Conservation (phyloP, 2,329 filamentous ascomycete genomes). For the Ophiostoma fasciatum region DNA sequence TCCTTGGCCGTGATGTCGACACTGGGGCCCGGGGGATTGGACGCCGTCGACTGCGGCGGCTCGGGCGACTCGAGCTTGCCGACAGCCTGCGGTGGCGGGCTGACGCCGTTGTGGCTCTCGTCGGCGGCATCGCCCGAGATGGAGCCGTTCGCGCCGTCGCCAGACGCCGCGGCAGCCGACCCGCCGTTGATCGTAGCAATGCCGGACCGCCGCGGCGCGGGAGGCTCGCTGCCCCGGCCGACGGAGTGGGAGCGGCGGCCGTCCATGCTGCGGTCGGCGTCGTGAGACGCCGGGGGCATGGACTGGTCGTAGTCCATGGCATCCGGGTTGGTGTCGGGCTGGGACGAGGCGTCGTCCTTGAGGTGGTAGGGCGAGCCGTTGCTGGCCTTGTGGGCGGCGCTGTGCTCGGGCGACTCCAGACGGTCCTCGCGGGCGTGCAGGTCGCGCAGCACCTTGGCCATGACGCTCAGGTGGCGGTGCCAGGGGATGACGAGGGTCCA, state of each 20-base stretch:
- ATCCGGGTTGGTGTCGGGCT: conserved; percentile 39
- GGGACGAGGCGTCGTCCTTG: conserved; percentile 41
- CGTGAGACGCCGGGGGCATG: conserved; percentile 20
- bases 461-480: conserved; percentile 44
- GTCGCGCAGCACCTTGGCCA: conserved; percentile 45
- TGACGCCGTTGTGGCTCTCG: no score
- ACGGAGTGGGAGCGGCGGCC: no score
- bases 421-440: conserved; percentile 25
- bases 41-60: conserved; percentile 15
- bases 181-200: conserved; percentile 45
- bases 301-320: conserved; percentile 43
- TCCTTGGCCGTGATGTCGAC: conserved; percentile 44
- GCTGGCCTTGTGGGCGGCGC: conserved; percentile 13
- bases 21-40: conserved; percentile 13
- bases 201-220: conserved; percentile 34
- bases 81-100: conserved; percentile 19
- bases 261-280: conserved; percentile 16
- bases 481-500: conserved; percentile 46
- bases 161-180: conserved; percentile 30
- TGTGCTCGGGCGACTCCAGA: conserved; percentile 21
- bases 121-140: no score
- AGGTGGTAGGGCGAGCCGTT: conserved; percentile 25
- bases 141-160: conserved; percentile 32
- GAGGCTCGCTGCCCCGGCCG: conserved; percentile 38
- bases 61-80: conserved; percentile 21